A percentile compares a stretch with the other conserved stretches of the same genome.
phyloP scores from a whole-genome alignment of 345 rosid genomes.

The Tarenaya hassleriana region DNA sequence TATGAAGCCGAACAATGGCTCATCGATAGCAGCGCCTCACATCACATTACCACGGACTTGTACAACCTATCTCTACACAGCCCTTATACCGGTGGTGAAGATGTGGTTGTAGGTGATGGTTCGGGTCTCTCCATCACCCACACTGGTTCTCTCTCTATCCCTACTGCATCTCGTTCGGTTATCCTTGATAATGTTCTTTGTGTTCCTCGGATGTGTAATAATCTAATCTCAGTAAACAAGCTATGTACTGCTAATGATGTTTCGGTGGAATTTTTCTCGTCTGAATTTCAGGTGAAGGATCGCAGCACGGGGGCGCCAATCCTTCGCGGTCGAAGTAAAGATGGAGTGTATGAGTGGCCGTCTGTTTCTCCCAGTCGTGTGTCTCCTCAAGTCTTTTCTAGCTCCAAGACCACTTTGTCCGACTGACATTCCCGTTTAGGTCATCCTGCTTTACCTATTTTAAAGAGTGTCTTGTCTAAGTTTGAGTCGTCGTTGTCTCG shows the following conservation, averaged over 20 bases:
- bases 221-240: conserved; percentile 1
- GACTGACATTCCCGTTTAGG: conserved; percentile 1
- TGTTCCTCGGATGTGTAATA: background rate
- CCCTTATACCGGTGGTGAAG: background rate
- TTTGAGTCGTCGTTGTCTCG: background rate
- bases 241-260: conserved; percentile 7
- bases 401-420: no score
- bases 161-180: background rate
- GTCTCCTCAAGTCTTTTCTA: no score
- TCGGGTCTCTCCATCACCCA: background rate
- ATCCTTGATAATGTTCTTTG: background rate
- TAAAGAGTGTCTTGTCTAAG: background rate
- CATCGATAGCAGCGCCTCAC: background rate
- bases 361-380: background rate
- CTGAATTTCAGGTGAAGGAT: conserved; percentile 12
- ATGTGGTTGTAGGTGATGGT: background rate
- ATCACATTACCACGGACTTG: background rate
- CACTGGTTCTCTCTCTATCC: background rate
- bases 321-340: background rate
- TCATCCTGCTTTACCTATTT: background rate
- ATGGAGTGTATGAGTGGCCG: conserved; percentile 11
- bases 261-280: conserved; percentile 11
- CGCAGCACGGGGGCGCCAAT: background rate
- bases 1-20: background rate
- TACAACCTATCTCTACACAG: background rate